Evolutionary conservation across 108 stramenopile species (phyloP), one percentile per base, ranked within the genome.

Genomic region (Skeletonema potamos): DNA sequence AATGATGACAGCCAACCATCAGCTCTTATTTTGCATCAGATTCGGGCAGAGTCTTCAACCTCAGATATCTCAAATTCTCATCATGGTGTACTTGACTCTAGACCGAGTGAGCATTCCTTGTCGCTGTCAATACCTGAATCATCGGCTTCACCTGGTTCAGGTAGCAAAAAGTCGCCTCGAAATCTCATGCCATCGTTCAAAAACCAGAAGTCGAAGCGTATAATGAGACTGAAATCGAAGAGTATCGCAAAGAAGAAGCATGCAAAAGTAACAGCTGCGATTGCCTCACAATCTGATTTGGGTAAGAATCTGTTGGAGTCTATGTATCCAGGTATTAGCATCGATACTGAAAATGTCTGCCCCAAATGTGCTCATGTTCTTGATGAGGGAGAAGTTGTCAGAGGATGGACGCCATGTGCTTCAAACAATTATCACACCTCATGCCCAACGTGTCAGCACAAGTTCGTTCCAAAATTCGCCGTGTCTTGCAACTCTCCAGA

Each of bases 401-500:
- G 20, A 17, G 93, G 93, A 13, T 95, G 91, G 91, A 77, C 73
- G 12, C 75, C 84, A 11, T 83, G 87, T 44, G 78, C 77, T 5
- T 81, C 84, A 54, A 73, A 82, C 44, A 87, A 92, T 39, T 86
- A 85, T 63, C 83, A 83, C 26, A 87, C 90, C 1, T 17, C 48
- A 4, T 95, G 93, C 63, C 79, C 85, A 4, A 66, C 74, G 17
- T 95, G 93, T 76, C 74, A 67, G 26, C 78, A 85, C 64, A 83
- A 85, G 27, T 92, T 92, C 64, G 88, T 95, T 22, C 86, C 93
- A 26, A 83, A 81, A 58, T 95, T 95, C 54, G 68, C 76, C 11
- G 81, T 95, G 4, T 76, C 79, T 17, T 75, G 74, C 55, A 82
- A 66, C 1, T 64, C 86, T 34, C 63, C 84, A 27, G 64, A 68